Percentiles rank a stretch among this genome's conserved stretches.
These are phyloP conservation scores for Vicia faba DNA, from an alignment of 306 rosid genomes.

Conservation along the genomic window DNA sequence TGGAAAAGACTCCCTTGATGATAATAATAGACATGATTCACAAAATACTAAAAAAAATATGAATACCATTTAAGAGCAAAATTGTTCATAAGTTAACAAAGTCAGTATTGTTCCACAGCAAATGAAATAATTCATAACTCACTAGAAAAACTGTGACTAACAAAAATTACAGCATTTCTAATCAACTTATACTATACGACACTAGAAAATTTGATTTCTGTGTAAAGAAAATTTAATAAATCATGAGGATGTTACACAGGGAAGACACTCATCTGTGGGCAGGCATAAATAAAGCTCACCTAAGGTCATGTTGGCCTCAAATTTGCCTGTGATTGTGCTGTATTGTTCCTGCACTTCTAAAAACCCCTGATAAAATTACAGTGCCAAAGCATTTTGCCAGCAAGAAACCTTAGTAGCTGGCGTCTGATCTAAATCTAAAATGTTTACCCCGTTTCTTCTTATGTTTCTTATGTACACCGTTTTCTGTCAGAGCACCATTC, in stretches of 20 bases:
- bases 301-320: conserved; percentile 24
- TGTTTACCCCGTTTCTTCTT: conserved; percentile 34
- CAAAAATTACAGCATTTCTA: not conserved
- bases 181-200: conserved; percentile 10
- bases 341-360: conserved; percentile 27
- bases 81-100: not conserved
- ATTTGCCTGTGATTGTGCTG: conserved; percentile 26
- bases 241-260: not conserved
- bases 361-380: conserved; percentile 27
- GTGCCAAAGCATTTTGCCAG: conserved; percentile 2
- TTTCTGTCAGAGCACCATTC: conserved; percentile 51
- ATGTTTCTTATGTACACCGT: conserved; percentile 40
- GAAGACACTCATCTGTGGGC: not conserved
- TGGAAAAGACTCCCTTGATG: no score
- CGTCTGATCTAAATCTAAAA: conserved; percentile 19
- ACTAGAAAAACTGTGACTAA: not conserved
- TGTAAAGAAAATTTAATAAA: conserved; percentile 14
- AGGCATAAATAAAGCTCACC: conserved; percentile 25
- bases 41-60: not conserved
- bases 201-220: conserved; percentile 2
- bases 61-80: not conserved
- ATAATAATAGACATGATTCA: no score
- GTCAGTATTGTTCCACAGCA: not conserved
- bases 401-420: not conserved
- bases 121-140: not conserved